phyloP scores from a whole-genome alignment of 2,329 filamentous ascomycete genomes.

The Cercospora zeina region DNA sequence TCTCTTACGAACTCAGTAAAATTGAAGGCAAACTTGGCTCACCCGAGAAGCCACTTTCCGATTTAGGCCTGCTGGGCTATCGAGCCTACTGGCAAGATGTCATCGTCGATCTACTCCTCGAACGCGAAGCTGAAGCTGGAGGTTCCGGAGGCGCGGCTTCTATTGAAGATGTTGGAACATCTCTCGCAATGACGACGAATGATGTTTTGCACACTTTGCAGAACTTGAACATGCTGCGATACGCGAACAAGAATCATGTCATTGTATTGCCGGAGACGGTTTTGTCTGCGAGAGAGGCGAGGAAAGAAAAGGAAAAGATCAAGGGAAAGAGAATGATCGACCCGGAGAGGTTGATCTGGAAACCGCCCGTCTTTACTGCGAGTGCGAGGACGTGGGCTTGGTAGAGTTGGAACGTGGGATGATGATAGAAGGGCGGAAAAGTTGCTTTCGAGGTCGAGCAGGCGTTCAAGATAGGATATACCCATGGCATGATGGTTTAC shows the following conservation, averaged over 20 bases:
- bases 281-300: slow-evolving; percentile 66
- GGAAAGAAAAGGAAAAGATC: slow-evolving; percentile 70
- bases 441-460: not conserved
- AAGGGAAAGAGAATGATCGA: slow-evolving; percentile 79
- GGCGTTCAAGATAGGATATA: slow-evolving; percentile 14
- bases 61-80: slow-evolving; percentile 89
- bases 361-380: slow-evolving; percentile 90
- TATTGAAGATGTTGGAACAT: slow-evolving; percentile 77
- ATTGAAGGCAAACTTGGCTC: slow-evolving; percentile 94
- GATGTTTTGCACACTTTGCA: slow-evolving; percentile 95
- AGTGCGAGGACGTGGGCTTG: slow-evolving; percentile 93
- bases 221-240: slow-evolving; percentile 90
- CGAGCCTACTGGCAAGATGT: slow-evolving; percentile 97
- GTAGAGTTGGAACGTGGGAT: slow-evolving; percentile 49
- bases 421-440: not conserved
- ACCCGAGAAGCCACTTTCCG: slow-evolving; percentile 92
- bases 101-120: slow-evolving; percentile 81
- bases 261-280: slow-evolving; percentile 87
- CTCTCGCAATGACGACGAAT: slow-evolving; percentile 92
- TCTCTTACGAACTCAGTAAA: slow-evolving; percentile 94
- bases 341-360: slow-evolving; percentile 81
- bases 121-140: slow-evolving; percentile 54
- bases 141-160: slow-evolving; percentile 66
- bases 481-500: slow-evolving; percentile 9
- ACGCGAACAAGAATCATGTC: slow-evolving; percentile 95